Percentiles rank a stretch among this genome's conserved stretches.
These are phyloP conservation scores for Thalassiosira profunda DNA, from an alignment of 108 stramenopile species.

Conservation along the genomic window DNA sequence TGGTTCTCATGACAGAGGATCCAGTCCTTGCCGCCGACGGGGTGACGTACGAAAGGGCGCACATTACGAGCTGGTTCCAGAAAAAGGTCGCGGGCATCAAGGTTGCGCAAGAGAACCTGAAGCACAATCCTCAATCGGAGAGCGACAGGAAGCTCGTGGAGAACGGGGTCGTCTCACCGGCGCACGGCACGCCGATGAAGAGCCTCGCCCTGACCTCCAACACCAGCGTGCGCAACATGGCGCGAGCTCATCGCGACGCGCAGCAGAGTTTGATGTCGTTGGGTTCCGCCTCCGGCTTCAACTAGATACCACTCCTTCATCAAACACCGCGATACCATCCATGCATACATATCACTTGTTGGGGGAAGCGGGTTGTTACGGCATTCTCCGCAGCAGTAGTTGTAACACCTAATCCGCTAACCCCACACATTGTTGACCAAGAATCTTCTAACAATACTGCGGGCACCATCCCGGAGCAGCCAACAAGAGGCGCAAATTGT, in stretches of 20 bases:
- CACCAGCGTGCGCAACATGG: slow-evolving; percentile 31
- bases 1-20: slow-evolving; percentile 63
- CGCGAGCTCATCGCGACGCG: slow-evolving; percentile 20
- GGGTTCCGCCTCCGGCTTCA: no score
- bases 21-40: slow-evolving; percentile 84
- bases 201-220: slow-evolving; percentile 28
- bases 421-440: neutral
- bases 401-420: no score
- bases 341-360: neutral
- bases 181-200: slow-evolving; percentile 8
- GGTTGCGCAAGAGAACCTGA: slow-evolving; percentile 10
- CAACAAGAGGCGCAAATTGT: slow-evolving; percentile 8
- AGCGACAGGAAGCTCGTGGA: slow-evolving; percentile 8
- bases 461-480: slow-evolving; percentile 7
- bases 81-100: slow-evolving; percentile 1
- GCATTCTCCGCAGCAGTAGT: no score
- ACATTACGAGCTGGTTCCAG: slow-evolving; percentile 65
- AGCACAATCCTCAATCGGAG: slow-evolving; percentile 8
- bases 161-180: slow-evolving; percentile 25
- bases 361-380: no score
- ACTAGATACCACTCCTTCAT: no score
- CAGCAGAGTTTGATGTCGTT: no score
- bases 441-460: neutral
- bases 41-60: slow-evolving; percentile 76
- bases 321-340: slow-evolving; percentile 1